Conservation (phyloP, 257 asterid species). For the Hygrophila difformis region DNA sequence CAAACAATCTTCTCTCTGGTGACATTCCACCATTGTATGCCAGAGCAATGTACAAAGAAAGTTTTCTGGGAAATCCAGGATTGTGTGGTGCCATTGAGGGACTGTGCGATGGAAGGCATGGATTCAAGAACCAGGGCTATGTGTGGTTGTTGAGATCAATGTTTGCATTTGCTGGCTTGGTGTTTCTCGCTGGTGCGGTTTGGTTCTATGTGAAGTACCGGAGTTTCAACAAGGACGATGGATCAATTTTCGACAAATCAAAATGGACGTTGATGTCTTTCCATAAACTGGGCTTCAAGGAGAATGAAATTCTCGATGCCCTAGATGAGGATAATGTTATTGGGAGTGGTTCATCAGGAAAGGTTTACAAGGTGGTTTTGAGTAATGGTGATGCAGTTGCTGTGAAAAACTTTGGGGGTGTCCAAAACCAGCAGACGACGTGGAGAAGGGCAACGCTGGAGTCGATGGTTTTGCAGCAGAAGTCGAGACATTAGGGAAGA, state of each 20-base stretch:
- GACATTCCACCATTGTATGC: conserved; percentile 71
- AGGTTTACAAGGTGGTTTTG: conserved; percentile 88
- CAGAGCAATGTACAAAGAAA: conserved; percentile 60
- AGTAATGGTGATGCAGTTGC: conserved; percentile 78
- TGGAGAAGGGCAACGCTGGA: conserved; percentile 50
- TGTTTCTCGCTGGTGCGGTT: conserved; percentile 43
- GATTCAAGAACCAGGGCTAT: conserved; percentile 32
- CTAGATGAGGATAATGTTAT: conserved; percentile 85
- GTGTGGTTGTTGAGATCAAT: conserved; percentile 59
- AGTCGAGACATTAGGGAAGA: conserved; percentile 82
- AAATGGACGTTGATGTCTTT: conserved; percentile 97
- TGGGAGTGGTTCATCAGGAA: conserved; percentile 91
- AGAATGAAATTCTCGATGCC: conserved; percentile 70
- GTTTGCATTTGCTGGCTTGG: conserved; percentile 53
- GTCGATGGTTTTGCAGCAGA: conserved; percentile 65
- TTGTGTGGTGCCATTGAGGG: conserved; percentile 78
- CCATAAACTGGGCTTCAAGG: conserved; percentile 78
- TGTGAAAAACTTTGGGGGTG: conserved; percentile 77
- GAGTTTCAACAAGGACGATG: conserved; percentile 39
- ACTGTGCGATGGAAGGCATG: conserved; percentile 47
- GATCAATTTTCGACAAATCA: conserved; percentile 48
- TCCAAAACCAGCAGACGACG: conserved; percentile 44
- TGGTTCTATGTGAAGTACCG: conserved; percentile 66
- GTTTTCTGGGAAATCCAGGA: conserved; percentile 83
- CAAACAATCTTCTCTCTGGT: conserved; percentile 75